These are phyloP conservation scores for Candida anutae DNA, from an alignment of 1,139 yeast genomes.

Conservation along the genomic window DNA sequence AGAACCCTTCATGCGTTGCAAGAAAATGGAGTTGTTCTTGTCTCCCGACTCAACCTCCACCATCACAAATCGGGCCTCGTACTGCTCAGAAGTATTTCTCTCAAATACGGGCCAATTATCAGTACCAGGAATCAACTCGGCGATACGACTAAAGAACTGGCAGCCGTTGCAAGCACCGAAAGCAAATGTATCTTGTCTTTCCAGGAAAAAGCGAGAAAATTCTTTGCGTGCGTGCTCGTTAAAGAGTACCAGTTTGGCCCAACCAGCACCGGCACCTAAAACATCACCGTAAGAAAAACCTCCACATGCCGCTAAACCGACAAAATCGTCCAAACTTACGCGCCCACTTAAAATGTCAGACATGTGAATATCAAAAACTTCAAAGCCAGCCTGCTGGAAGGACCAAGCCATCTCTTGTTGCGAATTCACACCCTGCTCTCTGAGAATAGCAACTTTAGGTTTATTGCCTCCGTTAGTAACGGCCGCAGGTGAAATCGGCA, in stretches of 20 bases:
- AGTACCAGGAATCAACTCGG: slow-evolving; percentile 88
- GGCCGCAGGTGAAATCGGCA: slow-evolving; percentile 11
- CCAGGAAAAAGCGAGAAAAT: slow-evolving; percentile 75
- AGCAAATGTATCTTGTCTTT: slow-evolving; percentile 90
- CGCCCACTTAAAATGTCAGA: slow-evolving; percentile 76
- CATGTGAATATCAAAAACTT: slow-evolving; percentile 93
- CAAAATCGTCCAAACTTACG: slow-evolving; percentile 70
- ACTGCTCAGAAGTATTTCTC: slow-evolving; percentile 87
- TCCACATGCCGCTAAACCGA: slow-evolving; percentile 97
- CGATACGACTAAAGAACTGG: slow-evolving; percentile 87
- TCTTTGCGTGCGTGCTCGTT: slow-evolving; percentile 70
- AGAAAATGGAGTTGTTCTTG: slow-evolving; percentile 59
- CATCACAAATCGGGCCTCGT: slow-evolving; percentile 92
- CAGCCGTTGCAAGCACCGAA: slow-evolving; percentile 99
- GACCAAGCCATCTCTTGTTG: slow-evolving; percentile 99
- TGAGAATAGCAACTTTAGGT: slow-evolving; percentile 91
- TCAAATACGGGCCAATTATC: slow-evolving; percentile 96
- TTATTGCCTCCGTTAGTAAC: slow-evolving; percentile 31
- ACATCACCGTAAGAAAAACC: slow-evolving; percentile 99
- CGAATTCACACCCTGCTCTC: slow-evolving; percentile 99
- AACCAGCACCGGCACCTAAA: slow-evolving; percentile 97
- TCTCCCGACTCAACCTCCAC: slow-evolving; percentile 59
- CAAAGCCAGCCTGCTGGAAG: slow-evolving; percentile 92
- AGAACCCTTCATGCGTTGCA: slow-evolving; percentile 87
- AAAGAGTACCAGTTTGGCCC: slow-evolving; percentile 97